Conservation (phyloP, 768 basidiomycete species). For the Lactifluus pinguis region DNA sequence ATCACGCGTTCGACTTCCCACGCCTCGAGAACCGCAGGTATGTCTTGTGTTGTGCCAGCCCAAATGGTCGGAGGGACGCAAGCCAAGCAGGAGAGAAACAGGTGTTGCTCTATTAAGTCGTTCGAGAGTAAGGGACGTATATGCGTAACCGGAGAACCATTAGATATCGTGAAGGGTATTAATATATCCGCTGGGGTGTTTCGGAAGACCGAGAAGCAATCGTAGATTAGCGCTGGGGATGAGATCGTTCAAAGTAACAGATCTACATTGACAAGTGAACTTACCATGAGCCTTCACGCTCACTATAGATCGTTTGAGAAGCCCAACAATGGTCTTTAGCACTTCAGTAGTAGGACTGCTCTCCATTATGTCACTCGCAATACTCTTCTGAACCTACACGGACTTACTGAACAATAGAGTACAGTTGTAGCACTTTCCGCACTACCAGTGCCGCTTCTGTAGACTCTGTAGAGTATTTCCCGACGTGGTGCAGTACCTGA, state of each 20-base stretch:
- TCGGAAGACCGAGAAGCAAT: constrained; percentile 11
- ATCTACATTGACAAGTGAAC: neutral
- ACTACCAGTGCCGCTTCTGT: constrained; percentile 3
- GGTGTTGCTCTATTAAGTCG: constrained; percentile 51
- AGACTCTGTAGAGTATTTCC: neutral
- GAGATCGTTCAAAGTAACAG: neutral
- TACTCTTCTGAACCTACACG: neutral
- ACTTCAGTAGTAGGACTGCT: constrained; percentile 13
- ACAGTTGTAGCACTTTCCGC: constrained; percentile 9
- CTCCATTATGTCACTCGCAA: neutral
- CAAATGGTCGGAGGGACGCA: constrained; percentile 51
- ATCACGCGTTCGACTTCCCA: constrained; percentile 70
- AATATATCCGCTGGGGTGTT: constrained; percentile 9
- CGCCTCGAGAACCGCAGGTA: constrained; percentile 49
- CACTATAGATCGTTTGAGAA: constrained; percentile 10
- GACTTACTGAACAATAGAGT: constrained; percentile 11
- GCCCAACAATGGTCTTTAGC: constrained; percentile 2
- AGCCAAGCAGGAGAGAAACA: constrained; percentile 58
- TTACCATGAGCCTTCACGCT: constrained; percentile 2
- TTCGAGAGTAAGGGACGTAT: constrained; percentile 54
- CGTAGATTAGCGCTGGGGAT: constrained; percentile 5
- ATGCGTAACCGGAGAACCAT: constrained; percentile 29
- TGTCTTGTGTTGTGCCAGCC: constrained; percentile 51
- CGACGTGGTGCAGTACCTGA: neutral
- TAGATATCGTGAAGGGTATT: neutral